These are phyloP conservation scores for Camelina hispida DNA, from an alignment of 345 rosid genomes.

Conservation along the genomic window DNA sequence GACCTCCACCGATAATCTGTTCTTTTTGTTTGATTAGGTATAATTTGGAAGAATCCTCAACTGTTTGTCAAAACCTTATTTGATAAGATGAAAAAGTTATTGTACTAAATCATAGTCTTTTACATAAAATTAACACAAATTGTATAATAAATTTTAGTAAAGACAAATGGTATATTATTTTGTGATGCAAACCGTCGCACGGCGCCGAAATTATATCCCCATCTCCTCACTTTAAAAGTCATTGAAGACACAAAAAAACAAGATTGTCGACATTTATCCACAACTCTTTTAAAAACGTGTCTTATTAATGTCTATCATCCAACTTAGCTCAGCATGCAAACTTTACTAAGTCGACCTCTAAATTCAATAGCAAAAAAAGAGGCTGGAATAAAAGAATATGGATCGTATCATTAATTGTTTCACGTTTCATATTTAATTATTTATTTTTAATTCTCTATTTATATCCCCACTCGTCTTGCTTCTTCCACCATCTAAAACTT, in stretches of 20 bases:
- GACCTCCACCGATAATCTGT: not conserved
- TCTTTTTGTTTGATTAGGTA: not conserved
- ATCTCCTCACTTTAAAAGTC: conserved; percentile 32
- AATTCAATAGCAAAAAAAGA: not conserved
- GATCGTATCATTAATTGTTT: conserved; percentile 12
- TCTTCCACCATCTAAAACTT: conserved; percentile 32
- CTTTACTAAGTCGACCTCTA: conserved; percentile 20
- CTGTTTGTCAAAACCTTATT: not conserved
- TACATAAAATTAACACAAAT: not conserved
- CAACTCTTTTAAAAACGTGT: conserved; percentile 15
- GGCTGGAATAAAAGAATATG: conserved; percentile 14
- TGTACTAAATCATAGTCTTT: not conserved
- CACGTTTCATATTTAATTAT: conserved; percentile 13
- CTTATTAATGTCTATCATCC: conserved; percentile 12
- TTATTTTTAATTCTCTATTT: conserved; percentile 1
- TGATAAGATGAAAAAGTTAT: not conserved
- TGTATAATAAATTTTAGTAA: not conserved
- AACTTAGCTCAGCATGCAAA: conserved; percentile 36
- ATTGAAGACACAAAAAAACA: not conserved
- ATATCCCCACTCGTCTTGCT: conserved; percentile 22
- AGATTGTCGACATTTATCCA: conserved; percentile 26
- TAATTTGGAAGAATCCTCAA: not conserved
- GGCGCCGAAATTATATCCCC: conserved; percentile 40
- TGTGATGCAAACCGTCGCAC: conserved; percentile 34
- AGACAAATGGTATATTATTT: not conserved